Conservation (phyloP, 495 filamentous ascomycete species). For the Penicillium canescens region DNA sequence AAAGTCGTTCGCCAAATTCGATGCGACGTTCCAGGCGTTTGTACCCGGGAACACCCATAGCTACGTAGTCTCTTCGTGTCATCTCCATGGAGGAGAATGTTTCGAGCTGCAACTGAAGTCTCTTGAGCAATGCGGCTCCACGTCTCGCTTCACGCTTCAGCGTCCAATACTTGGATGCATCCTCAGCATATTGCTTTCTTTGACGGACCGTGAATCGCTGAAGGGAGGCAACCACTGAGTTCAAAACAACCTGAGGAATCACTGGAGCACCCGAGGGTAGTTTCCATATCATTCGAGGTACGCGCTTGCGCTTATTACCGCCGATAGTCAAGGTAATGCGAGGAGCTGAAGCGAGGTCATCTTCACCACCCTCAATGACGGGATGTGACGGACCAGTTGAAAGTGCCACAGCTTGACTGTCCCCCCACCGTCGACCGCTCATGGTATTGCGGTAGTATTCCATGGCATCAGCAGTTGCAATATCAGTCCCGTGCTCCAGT, state of each 20-base stretch:
- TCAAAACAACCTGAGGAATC: slow-evolving; percentile 81
- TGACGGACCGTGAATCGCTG: slow-evolving; percentile 79
- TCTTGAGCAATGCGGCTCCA: slow-evolving; percentile 87
- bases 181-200: slow-evolving; percentile 85
- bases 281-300: slow-evolving; percentile 80
- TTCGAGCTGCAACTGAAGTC: slow-evolving; percentile 83
- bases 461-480: slow-evolving; percentile 64
- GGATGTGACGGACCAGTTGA: slow-evolving; percentile 68
- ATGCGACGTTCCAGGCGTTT: slow-evolving; percentile 77
- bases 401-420: slow-evolving; percentile 84
- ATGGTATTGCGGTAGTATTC: slow-evolving; percentile 86
- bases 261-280: slow-evolving; percentile 93
- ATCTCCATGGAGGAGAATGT: slow-evolving; percentile 96
- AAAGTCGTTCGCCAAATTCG: slow-evolving; percentile 78
- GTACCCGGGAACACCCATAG: slow-evolving; percentile 83
- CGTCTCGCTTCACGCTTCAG: slow-evolving; percentile 90
- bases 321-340: slow-evolving; percentile 62
- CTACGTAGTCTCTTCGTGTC: slow-evolving; percentile 85
- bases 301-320: slow-evolving; percentile 74
- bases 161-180: slow-evolving; percentile 97
- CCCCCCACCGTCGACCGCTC: slow-evolving; percentile 84
- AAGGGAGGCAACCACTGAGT: slow-evolving; percentile 76
- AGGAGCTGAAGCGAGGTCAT: slow-evolving; percentile 38
- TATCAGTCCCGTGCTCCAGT: slow-evolving; percentile 76
- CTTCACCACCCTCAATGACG: slow-evolving; percentile 34